phyloP scores from a whole-genome alignment of 1,284 basidiomycete genomes.

The Ceratobasidium theobromae region DNA sequence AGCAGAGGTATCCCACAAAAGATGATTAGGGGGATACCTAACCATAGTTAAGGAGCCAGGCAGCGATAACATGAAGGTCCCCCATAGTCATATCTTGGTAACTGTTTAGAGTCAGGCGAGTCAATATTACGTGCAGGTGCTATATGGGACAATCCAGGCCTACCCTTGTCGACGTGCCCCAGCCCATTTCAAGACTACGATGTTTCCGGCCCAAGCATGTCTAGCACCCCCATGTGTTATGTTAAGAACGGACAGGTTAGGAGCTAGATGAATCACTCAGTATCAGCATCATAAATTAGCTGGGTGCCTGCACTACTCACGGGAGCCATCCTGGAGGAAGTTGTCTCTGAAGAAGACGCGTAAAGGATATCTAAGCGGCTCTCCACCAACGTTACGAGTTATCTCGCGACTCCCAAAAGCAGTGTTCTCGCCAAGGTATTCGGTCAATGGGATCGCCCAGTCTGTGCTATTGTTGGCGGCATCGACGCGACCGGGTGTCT shows the following conservation, averaged over 20 bases:
- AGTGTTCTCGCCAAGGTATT: slow-evolving; percentile 1
- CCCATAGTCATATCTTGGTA: slow-evolving; percentile 14
- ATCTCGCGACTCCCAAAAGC: slow-evolving; percentile 22
- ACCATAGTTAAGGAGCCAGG: slow-evolving; percentile 11
- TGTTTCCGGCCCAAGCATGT: slow-evolving; percentile 16
- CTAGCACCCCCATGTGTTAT: slow-evolving; percentile 4
- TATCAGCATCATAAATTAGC: too few species aligned
- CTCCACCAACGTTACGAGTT: slow-evolving; percentile 36
- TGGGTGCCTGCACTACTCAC: not conserved
- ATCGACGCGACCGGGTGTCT: slow-evolving; percentile 5
- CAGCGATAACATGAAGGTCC: slow-evolving; percentile 13
- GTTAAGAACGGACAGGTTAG: not conserved
- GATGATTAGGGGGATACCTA: not conserved
- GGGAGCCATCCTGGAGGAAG: slow-evolving; percentile 35
- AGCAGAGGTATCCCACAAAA: not conserved
- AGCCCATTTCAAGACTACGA: slow-evolving; percentile 20
- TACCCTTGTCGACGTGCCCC: slow-evolving; percentile 19
- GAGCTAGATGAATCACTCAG: not conserved
- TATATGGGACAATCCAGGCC: not conserved
- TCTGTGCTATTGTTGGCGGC: slow-evolving; percentile 2
- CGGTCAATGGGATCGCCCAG: slow-evolving; percentile 18
- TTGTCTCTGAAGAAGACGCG: slow-evolving; percentile 36
- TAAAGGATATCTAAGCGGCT: slow-evolving; percentile 35
- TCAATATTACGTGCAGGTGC: not conserved
- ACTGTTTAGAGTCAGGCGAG: not conserved